Conservation (phyloP, 2,329 filamentous ascomycete species). For the Pseudofabraea citricarpa region DNA sequence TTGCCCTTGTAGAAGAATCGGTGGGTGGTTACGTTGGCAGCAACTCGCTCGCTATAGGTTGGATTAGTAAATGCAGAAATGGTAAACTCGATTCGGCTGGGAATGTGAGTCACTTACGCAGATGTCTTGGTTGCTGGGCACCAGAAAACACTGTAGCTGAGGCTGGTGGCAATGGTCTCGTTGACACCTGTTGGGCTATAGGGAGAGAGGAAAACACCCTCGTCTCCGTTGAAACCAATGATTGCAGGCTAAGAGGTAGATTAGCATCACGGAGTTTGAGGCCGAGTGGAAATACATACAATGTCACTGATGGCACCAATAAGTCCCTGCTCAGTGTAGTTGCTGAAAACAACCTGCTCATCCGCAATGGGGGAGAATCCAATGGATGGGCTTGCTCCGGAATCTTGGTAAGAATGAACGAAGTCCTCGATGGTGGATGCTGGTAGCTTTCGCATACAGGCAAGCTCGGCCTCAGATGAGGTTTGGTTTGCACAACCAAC, state of each 20-base stretch:
- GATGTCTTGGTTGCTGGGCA: background rate
- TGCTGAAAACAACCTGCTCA: background rate
- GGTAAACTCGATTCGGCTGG: background rate
- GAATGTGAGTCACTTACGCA: background rate
- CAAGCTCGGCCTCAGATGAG: background rate
- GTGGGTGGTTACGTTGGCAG: background rate
- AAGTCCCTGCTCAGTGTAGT: conserved; percentile 1
- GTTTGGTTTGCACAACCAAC: conserved; percentile 2
- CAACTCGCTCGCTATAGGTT: background rate
- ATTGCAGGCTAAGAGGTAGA: conserved; percentile 15
- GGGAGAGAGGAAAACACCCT: conserved; percentile 7
- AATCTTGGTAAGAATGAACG: background rate
- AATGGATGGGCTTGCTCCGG: background rate
- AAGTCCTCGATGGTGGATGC: background rate
- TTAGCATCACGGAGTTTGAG: background rate
- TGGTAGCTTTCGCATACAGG: background rate
- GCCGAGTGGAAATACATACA: background rate
- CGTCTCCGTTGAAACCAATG: conserved; percentile 14
- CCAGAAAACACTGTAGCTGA: background rate
- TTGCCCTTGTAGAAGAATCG: conserved; percentile 6
- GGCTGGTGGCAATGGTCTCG: background rate
- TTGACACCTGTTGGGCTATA: background rate
- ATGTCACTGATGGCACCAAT: background rate
- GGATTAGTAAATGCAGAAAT: too few species aligned
- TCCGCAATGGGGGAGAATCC: background rate